A percentile compares a stretch with the other conserved stretches of the same genome.
phyloP scores from a whole-genome alignment of 306 rosid species.

The Cyclanthera cordifolia region DNA sequence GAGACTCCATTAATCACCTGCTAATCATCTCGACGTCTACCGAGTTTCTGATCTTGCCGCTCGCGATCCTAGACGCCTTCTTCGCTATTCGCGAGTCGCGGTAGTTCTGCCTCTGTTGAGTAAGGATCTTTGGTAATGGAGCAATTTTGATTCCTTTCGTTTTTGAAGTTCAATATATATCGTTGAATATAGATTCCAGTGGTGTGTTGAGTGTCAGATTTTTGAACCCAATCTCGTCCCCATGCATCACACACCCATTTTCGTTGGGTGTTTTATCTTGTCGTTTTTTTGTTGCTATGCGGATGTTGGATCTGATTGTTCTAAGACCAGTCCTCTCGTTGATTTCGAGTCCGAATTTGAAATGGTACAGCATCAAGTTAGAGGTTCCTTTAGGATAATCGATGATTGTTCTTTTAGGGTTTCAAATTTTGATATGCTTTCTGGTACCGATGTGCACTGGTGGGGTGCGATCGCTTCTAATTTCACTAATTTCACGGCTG shows the following conservation, averaged over 20 bases:
- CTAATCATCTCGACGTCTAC: too few species aligned
- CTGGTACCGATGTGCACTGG: conserved; percentile 66
- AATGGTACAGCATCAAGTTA: conserved; percentile 78
- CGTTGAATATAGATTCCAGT: neutral
- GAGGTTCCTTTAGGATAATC: conserved; percentile 46
- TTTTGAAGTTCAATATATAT: neutral
- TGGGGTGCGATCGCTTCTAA: conserved; percentile 48
- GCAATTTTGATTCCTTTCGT: neutral
- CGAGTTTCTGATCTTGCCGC: too few species aligned
- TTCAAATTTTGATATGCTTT: conserved; percentile 68
- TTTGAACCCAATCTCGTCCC: conserved; percentile 23
- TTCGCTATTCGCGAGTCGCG: too few species aligned
- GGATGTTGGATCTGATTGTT: conserved; percentile 40
- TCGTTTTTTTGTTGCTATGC: conserved; percentile 30
- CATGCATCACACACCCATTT: conserved; percentile 48
- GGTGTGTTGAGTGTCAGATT: neutral
- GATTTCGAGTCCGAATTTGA: conserved; percentile 37
- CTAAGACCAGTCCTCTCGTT: conserved; percentile 29
- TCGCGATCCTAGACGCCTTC: too few species aligned
- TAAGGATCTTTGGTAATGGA: conserved; percentile 2
- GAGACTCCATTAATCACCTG: too few species aligned
- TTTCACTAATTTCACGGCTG: conserved; percentile 42
- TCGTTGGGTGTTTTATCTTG: conserved; percentile 25
- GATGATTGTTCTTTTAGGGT: conserved; percentile 80
- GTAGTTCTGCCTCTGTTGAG: too few species aligned